phyloP scores from a whole-genome alignment of 768 basidiomycete genomes.

The Serendipita indica region DNA sequence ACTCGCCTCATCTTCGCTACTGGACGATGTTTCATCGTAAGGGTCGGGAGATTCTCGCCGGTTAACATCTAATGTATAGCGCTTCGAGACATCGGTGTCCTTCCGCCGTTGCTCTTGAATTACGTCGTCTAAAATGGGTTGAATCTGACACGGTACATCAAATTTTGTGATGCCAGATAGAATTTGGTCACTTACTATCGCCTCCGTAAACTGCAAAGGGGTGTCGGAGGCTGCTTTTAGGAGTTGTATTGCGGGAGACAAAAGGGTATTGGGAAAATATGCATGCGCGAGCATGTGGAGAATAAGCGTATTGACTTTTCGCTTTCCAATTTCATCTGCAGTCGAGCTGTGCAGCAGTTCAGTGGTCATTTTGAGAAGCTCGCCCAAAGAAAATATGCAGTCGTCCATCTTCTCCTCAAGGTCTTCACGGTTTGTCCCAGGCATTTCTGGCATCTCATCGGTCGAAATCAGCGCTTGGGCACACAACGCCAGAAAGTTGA shows the following conservation, averaged over 20 bases:
- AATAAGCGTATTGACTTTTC: background rate
- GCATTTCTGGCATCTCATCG: background rate
- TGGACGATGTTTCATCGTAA: background rate
- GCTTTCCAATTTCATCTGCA: background rate
- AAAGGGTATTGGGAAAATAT: background rate
- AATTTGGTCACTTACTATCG: background rate
- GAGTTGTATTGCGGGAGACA: background rate
- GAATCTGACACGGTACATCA: background rate
- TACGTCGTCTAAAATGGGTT: background rate
- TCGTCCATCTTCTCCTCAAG: background rate
- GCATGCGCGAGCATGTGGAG: background rate
- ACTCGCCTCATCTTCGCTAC: background rate
- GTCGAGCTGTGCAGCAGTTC: background rate
- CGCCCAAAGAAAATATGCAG: background rate
- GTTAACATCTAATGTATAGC: background rate
- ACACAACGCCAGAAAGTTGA: conserved; percentile 37
- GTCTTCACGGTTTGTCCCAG: background rate
- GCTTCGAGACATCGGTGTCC: background rate
- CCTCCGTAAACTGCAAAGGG: background rate
- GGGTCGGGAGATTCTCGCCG: background rate
- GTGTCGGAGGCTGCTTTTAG: background rate
- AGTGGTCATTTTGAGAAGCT: background rate
- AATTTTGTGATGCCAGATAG: background rate
- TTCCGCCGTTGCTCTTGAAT: background rate
- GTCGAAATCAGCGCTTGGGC: background rate